Conservation (phyloP, 2,329 filamentous ascomycete species). For the Penicillium sp. region DNA sequence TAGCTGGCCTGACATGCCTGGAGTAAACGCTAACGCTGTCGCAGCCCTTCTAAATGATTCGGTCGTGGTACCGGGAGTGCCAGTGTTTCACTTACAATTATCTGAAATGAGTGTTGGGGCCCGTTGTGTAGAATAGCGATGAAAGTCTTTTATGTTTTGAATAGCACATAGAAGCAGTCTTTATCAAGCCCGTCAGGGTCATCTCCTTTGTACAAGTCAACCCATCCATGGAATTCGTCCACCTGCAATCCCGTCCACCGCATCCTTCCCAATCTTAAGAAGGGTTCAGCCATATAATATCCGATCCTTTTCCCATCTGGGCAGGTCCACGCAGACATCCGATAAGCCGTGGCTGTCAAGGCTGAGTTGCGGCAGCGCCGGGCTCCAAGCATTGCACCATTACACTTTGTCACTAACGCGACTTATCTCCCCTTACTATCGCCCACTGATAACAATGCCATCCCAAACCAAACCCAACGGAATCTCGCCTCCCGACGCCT, state of each 20-base stretch:
- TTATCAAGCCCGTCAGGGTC: slow-evolving; percentile 14
- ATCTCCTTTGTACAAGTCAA: background rate
- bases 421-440: slow-evolving; percentile 19
- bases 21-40: slow-evolving; percentile 23
- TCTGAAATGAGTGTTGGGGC: slow-evolving; percentile 16
- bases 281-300: background rate
- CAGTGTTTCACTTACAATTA: slow-evolving; percentile 2
- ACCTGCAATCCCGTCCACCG: background rate
- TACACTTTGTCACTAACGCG: background rate
- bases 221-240: background rate
- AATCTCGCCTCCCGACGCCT: slow-evolving; percentile 25
- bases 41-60: slow-evolving; percentile 43
- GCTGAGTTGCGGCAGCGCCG: background rate
- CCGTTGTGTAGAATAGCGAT: slow-evolving; percentile 44
- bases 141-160: slow-evolving; percentile 32
- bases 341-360: slow-evolving; percentile 16
- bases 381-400: background rate
- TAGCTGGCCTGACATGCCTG: background rate
- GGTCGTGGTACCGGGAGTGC: slow-evolving; percentile 15
- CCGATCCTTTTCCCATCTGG: slow-evolving; percentile 17
- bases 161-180: slow-evolving; percentile 41
- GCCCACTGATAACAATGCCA: slow-evolving; percentile 15
- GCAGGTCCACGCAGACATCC: slow-evolving; percentile 28
- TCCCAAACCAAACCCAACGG: background rate
- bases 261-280: background rate